Evolutionary conservation across 805 yeast genomes (phyloP), one percentile per base, ranked within the genome.

Genomic region (Metschnikowia bowlesiae): DNA sequence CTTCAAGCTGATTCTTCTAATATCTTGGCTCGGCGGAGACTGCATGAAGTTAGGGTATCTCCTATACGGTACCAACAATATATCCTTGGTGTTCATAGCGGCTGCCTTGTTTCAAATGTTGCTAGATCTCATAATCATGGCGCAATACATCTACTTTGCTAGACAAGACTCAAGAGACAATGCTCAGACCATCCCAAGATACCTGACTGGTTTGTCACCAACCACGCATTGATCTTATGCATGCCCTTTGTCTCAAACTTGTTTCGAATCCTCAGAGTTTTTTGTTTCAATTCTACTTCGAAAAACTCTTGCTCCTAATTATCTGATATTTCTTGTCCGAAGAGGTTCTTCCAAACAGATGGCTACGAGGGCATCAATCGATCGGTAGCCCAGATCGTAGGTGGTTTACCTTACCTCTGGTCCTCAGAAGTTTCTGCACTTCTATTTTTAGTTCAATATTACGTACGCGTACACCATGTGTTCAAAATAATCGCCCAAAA

Each of bases 1-100:
- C 52, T 90, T 90, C 70, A 85, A 89, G 60, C 73, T 83, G 46
- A 80, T 92, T 29, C 70, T 90, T 33, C 64, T 90, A 35, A 68
- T 89, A 16, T 84, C 91, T 60, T 90, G 97, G 97, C 71, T 90
- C 4, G 84, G 92, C 52, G 97, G 97, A 50, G 97, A 90, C 68
- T 71, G 85, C 38, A 78, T 89, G 36, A 91, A 91, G 64, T 79
- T 89, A 26, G 73, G 84, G 47, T 88, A 87, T 61, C 70, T 88
- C 47, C 59, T 87, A n/a, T 87, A 76, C 65, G 96, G 96, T 13
- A 86, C 94, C 1, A 78, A 78, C 48, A 78, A 87, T 56, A 79
- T 87, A 30, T 83, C 90, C 2, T 57, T 69, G 6, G 71, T 87
- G 6, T 87, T 87, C 63, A 74, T 86, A 8, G 61, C 80, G 44